Evolutionary conservation across 768 basidiomycete genomes (phyloP).

Genomic region (Kwoniella newhampshirensis): DNA sequence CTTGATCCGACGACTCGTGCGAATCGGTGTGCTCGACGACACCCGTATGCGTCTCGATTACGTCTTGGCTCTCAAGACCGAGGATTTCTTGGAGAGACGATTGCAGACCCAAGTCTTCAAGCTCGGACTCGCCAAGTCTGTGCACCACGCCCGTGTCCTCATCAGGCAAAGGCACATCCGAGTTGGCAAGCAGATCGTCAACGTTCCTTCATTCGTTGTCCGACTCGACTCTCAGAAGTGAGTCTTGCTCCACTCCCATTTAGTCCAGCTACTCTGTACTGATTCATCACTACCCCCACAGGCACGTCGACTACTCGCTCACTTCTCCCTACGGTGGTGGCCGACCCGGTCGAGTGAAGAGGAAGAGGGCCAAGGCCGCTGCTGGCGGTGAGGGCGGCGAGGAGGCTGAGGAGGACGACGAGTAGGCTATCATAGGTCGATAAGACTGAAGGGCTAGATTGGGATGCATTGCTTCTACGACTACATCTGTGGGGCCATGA

Average conservation of each 20-base stretch:
- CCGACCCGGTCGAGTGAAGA: slow-evolving; percentile 84
- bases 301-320: slow-evolving; percentile 96
- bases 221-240: slow-evolving; percentile 97
- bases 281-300: slow-evolving; percentile 3
- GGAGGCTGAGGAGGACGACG: slow-evolving; percentile 82
- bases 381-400: slow-evolving; percentile 87
- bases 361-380: slow-evolving; percentile 92
- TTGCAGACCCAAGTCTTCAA: slow-evolving; percentile 99
- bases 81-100: slow-evolving; percentile 99
- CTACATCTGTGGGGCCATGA: no score
- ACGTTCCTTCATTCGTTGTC: slow-evolving; percentile 97
- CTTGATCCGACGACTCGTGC: slow-evolving; percentile 69
- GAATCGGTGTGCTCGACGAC: slow-evolving; percentile 99
- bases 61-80: slow-evolving; percentile 97
- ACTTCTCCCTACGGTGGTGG: slow-evolving; percentile 96
- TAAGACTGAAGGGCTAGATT: slow-evolving; percentile 5
- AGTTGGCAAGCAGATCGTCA: slow-evolving; percentile 99
- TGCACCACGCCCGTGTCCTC: slow-evolving; percentile 96
- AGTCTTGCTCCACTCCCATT: slow-evolving; percentile 16
- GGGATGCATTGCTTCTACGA: slow-evolving; percentile 26
- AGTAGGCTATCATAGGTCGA: slow-evolving; percentile 33
- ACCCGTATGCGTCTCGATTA: slow-evolving; percentile 99
- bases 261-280: neutral
- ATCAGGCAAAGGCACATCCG: slow-evolving; percentile 99
- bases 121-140: slow-evolving; percentile 92